Evolutionary conservation across 306 rosid genomes (phyloP), one percentile per base, ranked within the genome.

Genomic region (Rosa chinensis): DNA sequence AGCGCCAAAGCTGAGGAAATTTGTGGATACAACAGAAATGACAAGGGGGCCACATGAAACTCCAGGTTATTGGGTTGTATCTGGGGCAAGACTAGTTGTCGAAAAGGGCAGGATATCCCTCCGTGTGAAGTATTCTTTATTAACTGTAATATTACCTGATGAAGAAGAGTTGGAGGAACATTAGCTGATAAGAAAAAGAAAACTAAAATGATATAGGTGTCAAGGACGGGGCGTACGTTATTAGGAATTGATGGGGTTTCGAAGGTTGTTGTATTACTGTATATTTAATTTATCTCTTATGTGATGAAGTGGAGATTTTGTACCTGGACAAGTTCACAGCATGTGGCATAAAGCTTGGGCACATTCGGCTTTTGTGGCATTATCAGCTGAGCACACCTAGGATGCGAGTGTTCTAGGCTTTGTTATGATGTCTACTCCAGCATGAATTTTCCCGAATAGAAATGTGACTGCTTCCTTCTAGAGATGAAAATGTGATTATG

Each of bases 11-110:
- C 99, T 94, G 82, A 93, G 88, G 47, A 94, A 92, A 82, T 92
- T 89, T 73, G 99, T 94, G 21, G 97, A 94, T 85, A 85, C 97
- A 14, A 87, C 95, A n/a, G 99, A 94, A 87, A 91, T 94, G 97
- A 84, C 85, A 21, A 84, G 99, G 86, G 99, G 99, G 67, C 99
- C 99, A 23, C 97, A 92, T 55, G 99, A 94, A 81, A 77, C 82
- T 85, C 99, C 99, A 23, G 99, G 99, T 55, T 94, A 94, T 84
- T 94, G 99, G 99, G 95, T 94, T 81, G 94, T 92, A 64, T 89
- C 99, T 10, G 99, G 99, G 63, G 99, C 99, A 74, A 94, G 91
- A 77, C 97, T 92, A 20, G 28, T 86, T 13, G 97, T 94, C 18
- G 99, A 94, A 77, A 94, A 92, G 89, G 97, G 97, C 16, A 90